These are phyloP conservation scores for Puccinellia tenuiflora DNA, from an alignment of 176 grass and related monocot species.

Conservation along the genomic window DNA sequence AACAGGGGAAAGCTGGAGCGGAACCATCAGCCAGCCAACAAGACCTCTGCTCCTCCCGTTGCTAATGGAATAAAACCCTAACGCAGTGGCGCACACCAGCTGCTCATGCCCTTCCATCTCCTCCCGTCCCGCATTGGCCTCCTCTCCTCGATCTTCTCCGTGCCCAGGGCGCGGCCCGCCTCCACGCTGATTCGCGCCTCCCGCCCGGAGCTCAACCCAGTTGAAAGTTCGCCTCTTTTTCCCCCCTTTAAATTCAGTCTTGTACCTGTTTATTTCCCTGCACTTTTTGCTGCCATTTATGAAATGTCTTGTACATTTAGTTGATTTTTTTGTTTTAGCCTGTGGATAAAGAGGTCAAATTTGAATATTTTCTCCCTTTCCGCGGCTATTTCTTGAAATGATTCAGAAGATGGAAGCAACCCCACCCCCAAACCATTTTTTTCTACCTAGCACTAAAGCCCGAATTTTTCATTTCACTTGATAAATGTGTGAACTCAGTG, in stretches of 20 bases:
- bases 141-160: neutral
- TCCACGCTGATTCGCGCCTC: neutral
- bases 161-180: neutral
- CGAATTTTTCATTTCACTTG: neutral
- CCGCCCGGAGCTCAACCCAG: neutral
- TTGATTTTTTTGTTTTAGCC: neutral
- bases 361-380: neutral
- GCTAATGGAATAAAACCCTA: neutral
- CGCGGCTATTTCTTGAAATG: slow-evolving; percentile 6
- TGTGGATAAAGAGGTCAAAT: neutral
- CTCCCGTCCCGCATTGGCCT: slow-evolving; percentile 18
- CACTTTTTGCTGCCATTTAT: neutral
- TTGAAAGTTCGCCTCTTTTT: neutral
- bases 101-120: slow-evolving; percentile 4
- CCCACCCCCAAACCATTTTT: neutral
- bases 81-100: neutral
- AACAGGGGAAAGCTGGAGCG: neutral
- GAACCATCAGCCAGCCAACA: neutral
- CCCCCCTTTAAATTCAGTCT: neutral
- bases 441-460: too few species aligned
- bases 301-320: neutral
- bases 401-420: neutral
- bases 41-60: neutral
- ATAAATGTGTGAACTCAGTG: neutral
- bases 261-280: neutral